Base-by-base conservation (phyloP, 169 alveolate species). In the Perkinsus chesapeaki region DNA sequence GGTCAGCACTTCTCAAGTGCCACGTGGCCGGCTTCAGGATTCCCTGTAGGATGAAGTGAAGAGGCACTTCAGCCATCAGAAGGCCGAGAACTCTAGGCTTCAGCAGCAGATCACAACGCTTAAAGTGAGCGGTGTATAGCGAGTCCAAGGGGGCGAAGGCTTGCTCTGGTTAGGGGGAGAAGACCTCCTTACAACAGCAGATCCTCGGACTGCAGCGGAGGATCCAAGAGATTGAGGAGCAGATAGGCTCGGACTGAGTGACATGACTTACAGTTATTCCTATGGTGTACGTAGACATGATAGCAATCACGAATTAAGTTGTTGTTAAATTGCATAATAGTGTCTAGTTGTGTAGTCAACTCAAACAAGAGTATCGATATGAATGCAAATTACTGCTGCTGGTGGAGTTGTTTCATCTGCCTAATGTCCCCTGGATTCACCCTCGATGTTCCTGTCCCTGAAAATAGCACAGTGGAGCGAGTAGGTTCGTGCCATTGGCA, bases 11-110 rank as follows among this genome's bases (percentile, higher is more conserved):
- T 16, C 12, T 60, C 27, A 9, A 10, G 72, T 47, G 19, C 72
- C 96, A 96, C 93, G 98, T 96, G 94, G 93, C 96, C 91, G 94
- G 93, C 94, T 95, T 97, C 93, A 97, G 96, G 16, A 98, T 47
- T 47, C 72, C 31, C 7, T 60, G n/a, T 34, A 98, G 94, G 99
- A 96, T 43, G 98, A 97, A 94, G 96, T 97, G 97, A 97, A 96
- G 94, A 94, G 97, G 92, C 98, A 96, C 94, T 96, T 96, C 93
- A 94, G 97, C 36, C 97, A 96, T 93, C 94, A 96, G 95, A 95
- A 96, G 91, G 97, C 98, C n/a, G 99, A 97, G 93, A 97, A 97
- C 95, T 93, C 97, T 34, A 94, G 99, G 94, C 94, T 97, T 39
- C 96, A 97, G 94, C 96, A 97, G 94, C 96, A 97, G 73, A 95